A percentile compares a stretch with the other conserved stretches of the same genome.
Evolutionary conservation across 768 basidiomycete species (phyloP).

Genomic region (Neoboletus brunneissimus): DNA sequence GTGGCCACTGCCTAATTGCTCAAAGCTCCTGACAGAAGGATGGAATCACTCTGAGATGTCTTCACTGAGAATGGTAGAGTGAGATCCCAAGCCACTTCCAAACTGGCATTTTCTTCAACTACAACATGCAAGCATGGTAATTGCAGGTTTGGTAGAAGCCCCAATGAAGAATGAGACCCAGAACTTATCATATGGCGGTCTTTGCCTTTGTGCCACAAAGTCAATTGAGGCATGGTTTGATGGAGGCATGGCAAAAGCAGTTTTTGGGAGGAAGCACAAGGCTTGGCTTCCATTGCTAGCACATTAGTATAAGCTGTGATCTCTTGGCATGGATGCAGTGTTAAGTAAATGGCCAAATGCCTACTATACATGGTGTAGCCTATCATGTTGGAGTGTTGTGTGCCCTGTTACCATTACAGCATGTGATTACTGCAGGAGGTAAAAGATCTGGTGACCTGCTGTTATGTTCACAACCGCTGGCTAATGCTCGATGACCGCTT

Average conservation of each 20-base stretch:
- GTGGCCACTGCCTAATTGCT: not conserved
- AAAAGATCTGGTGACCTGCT: too few relatives aligned
- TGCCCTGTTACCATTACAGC: too few relatives aligned
- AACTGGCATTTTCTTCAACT: not conserved
- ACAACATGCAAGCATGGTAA: not conserved
- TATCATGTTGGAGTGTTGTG: too few relatives aligned
- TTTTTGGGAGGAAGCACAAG: not conserved
- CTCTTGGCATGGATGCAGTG: not conserved
- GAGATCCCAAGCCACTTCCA: not conserved
- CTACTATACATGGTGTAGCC: not conserved
- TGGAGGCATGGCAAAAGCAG: conserved; percentile 7
- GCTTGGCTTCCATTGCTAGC: not conserved
- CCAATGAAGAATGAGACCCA: not conserved
- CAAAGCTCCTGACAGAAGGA: not conserved
- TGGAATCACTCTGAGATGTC: not conserved
- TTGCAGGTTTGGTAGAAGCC: not conserved
- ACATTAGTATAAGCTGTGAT: not conserved
- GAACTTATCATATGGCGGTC: not conserved
- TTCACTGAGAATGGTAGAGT: not conserved
- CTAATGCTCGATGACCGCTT: too few relatives aligned
- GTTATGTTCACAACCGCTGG: too few relatives aligned
- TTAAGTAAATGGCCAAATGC: not conserved
- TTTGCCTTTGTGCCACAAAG: not conserved
- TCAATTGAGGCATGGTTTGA: not conserved
- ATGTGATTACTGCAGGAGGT: too few relatives aligned